Conservation (phyloP, 305 asterid species). For the Fraxinus sp. region DNA sequence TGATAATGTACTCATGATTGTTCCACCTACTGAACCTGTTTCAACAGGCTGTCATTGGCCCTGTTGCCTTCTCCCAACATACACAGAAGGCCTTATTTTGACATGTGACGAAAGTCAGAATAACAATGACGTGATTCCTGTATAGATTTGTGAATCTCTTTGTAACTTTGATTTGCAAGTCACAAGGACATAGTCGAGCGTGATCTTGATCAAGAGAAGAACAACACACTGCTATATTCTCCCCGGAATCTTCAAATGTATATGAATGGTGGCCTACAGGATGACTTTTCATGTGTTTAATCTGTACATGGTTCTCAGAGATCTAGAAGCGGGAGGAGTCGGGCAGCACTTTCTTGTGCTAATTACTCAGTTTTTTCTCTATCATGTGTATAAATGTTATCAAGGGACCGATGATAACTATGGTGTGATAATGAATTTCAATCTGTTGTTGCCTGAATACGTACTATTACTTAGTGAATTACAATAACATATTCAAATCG, state of each 20-base stretch:
- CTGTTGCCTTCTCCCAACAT: conserved; percentile 74
- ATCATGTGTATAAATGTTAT: neutral
- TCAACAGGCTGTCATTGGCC: conserved; percentile 88
- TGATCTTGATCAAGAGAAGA: neutral
- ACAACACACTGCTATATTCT: neutral
- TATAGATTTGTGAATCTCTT: conserved; percentile 35
- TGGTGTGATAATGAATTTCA: neutral
- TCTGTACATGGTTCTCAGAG: neutral
- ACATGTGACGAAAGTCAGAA: conserved; percentile 54
- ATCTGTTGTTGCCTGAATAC: neutral
- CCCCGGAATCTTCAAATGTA: neutral
- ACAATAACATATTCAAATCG: neutral
- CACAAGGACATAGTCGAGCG: conserved; percentile 29
- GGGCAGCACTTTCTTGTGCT: neutral
- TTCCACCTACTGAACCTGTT: conserved; percentile 75
- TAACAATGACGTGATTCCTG: conserved; percentile 70
- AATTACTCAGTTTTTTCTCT: neutral
- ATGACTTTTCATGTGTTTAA: neutral
- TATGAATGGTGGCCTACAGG: neutral
- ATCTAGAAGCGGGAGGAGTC: neutral
- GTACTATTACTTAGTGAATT: neutral
- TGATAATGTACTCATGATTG: conserved; percentile 84
- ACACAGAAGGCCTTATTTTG: conserved; percentile 72
- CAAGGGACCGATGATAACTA: neutral
- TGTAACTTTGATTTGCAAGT: conserved; percentile 17